Evolutionary conservation across 1,284 basidiomycete genomes (phyloP).

Genomic region (Moesziomyces sp.): DNA sequence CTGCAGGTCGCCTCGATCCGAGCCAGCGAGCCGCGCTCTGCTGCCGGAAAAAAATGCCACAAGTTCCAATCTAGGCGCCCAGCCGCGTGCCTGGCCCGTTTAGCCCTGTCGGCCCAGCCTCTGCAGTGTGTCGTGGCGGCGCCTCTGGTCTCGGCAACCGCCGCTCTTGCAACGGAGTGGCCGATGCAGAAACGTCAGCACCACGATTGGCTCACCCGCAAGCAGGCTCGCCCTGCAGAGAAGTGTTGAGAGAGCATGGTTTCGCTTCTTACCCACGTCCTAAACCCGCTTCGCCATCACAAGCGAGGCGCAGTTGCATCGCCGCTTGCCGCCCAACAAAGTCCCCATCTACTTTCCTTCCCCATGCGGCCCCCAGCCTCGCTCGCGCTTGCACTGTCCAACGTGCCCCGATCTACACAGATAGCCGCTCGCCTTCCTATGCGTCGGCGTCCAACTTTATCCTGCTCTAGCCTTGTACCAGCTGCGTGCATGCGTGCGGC

Average conservation of each 20-base stretch:
- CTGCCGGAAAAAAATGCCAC: not conserved
- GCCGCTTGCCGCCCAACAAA: not conserved
- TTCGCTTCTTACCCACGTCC: slow-evolving; percentile 18
- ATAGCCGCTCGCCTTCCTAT: not conserved
- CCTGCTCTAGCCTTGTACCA: not conserved
- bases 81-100: not conserved
- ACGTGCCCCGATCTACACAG: not conserved
- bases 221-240: not conserved
- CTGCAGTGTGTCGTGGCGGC: not conserved
- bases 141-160: not conserved
- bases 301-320: not conserved
- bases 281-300: slow-evolving; percentile 1
- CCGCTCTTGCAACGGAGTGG: not conserved
- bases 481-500: not conserved
- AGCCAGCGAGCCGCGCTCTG: not conserved
- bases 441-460: not conserved
- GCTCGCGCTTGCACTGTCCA: too few species aligned
- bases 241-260: slow-evolving; percentile 1
- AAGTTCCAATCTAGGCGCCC: not conserved
- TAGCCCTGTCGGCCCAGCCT: not conserved
- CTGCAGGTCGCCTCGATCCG: too few species aligned
- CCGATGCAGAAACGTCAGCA: not conserved
- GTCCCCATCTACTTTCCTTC: not conserved
- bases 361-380: not conserved
- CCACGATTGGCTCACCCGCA: not conserved